phyloP scores from a whole-genome alignment of 1,284 basidiomycete species.

The Waitea zeae region DNA sequence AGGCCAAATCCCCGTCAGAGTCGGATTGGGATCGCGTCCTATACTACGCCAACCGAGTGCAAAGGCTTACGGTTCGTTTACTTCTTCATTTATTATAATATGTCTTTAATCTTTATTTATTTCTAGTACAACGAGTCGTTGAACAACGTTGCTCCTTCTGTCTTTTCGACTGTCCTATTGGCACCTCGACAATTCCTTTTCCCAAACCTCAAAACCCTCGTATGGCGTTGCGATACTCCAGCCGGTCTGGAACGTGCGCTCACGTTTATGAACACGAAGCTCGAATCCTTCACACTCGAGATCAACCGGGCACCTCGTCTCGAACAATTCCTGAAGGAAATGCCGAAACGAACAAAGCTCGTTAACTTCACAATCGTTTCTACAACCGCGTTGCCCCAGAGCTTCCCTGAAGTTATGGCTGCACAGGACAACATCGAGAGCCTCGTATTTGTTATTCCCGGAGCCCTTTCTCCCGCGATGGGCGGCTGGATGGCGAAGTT shows the following conservation, averaged over 20 bases:
- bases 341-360: slow-evolving; percentile 41
- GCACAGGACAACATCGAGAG: slow-evolving; percentile 41
- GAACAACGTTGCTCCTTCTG: slow-evolving; percentile 38
- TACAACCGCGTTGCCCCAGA: slow-evolving; percentile 40
- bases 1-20: slow-evolving; percentile 42
- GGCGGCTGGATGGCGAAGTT: slow-evolving; percentile 51
- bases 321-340: slow-evolving; percentile 38
- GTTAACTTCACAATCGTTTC: slow-evolving; percentile 44
- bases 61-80: slow-evolving; percentile 29
- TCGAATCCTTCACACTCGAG: slow-evolving; percentile 44
- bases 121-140: slow-evolving; percentile 39
- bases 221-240: slow-evolving; percentile 52
- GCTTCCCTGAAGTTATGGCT: slow-evolving; percentile 43
- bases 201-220: slow-evolving; percentile 46
- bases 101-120: background rate
- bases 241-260: slow-evolving; percentile 42
- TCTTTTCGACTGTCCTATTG: slow-evolving; percentile 49
- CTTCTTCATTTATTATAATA: too few species aligned
- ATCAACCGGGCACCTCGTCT: slow-evolving; percentile 39
- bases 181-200: slow-evolving; percentile 42
- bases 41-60: slow-evolving; percentile 46
- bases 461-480: slow-evolving; percentile 43
- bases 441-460: slow-evolving; percentile 48
- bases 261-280: slow-evolving; percentile 42
- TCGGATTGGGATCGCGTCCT: slow-evolving; percentile 52